Base-by-base conservation (phyloP, 2,329 filamentous ascomycete species). In the Rhytidhysteron rufulum region DNA sequence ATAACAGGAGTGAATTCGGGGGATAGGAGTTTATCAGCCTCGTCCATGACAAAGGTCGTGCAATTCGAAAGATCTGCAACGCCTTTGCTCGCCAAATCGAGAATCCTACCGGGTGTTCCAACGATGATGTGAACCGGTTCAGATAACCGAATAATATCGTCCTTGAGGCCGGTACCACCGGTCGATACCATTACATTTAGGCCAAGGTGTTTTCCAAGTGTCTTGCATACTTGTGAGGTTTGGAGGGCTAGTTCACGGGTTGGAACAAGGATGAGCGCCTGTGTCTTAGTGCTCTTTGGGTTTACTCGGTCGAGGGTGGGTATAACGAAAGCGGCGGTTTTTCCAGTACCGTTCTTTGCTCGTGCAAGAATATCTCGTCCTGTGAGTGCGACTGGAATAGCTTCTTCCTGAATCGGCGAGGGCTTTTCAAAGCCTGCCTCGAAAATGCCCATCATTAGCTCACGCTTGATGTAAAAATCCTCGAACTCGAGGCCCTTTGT, bases 181-280 rank as follows among this genome's bases (percentile, higher is more conserved):
- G 94, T 98, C 34, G 91, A 96, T 53, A 98, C 94, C 94, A 98
- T 98, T 60, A 98, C 91, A 61, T 98, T 97, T 70, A 98, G 79
- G 42, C 89, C 89, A 30, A 98, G 82, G 63, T 98, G 90, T 71
- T 98, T 97, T 49, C 94, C 94, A 34, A 98, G 80, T 10, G 85
- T 96, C 76, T 97, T 98, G 81, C 93, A 98, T 53, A 98, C 93
- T 70, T 98, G 93, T 36, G 94, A 98, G 45, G 93, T 98, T 69
- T 98, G 93, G 69, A 98, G 84, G 40, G 94, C 94, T 55, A 98
- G 77, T 73, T 98, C 93, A 79, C 93, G 80, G 48, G 93, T 98
- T 25, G 93, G 94, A 32, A 98, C 93, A 42, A 98, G 82, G 56
- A 98, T 94, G 48, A 98, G 80, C 55, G 88, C 90, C 74, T 98